Base-by-base conservation (phyloP, 805 yeast genomes). In the Wickerhamiella australiensis region DNA sequence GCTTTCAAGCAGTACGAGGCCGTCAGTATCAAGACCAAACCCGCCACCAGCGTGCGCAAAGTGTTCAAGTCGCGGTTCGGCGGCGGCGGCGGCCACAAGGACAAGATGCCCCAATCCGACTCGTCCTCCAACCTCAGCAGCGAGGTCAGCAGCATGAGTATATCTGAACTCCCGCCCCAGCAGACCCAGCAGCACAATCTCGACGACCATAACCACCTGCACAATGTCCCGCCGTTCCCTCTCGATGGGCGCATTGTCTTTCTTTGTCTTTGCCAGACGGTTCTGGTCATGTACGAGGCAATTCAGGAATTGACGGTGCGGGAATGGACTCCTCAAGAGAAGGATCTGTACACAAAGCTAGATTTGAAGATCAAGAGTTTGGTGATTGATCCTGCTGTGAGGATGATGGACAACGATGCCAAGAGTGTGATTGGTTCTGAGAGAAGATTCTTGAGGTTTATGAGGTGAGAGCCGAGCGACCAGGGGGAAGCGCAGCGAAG, bases 161-260 rank as follows among this genome's bases (percentile, higher is more conserved):
- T 45, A 5, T 18, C 23, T 17, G 45, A 42, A 2, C 17, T n/a
- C n/a, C n/a, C n/a, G 17, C 20, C 17, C 21, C 17, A 21, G 12
- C 33, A 29, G 7, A n/a, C 7, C 13, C 13, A 23, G 25, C 17
- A 11, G 26, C 42, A 38, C 26, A 25, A 38, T n/a, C 26, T 12
- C 26, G 46, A 43, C 15, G 29, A n/a, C 7, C 27, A 15, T 15
- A 17, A 15, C 33, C 38, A 42, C 20, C 25, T 6, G 38, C 38
- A 15, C 37, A 9, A 15, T 31, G 21, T 17, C 7, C 51, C 52
- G 1, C 51, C 50, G 15, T 53, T 53, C 37, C 43, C 47, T n/a
- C 44, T 53, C n/a, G 55, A 53, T 42, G 43, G 47, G 17, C 47
- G 53, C n/a, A 29, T 46, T 9, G 53, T 53, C 5, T 50, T 40